These are phyloP conservation scores for Cinnamomum chago DNA, from an alignment of 164 flowering plant genomes.

Conservation along the genomic window DNA sequence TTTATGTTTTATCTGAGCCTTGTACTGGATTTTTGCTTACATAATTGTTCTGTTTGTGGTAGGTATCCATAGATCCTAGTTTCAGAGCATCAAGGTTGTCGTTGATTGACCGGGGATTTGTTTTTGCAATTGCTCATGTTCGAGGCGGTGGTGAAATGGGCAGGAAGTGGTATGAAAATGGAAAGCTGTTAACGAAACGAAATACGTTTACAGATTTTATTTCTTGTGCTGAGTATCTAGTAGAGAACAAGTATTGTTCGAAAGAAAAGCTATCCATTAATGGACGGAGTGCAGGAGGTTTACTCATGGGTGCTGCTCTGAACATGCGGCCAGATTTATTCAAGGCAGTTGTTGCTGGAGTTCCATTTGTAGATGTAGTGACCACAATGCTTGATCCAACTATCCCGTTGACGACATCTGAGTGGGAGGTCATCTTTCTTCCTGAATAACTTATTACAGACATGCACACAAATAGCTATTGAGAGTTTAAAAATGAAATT, in stretches of 20 bases:
- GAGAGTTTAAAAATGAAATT: neutral
- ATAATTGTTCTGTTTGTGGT: conserved; percentile 13
- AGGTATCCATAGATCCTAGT: conserved; percentile 70
- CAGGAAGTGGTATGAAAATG: conserved; percentile 94
- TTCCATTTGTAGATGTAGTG: conserved; percentile 91
- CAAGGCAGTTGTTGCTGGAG: conserved; percentile 82
- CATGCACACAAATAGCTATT: neutral
- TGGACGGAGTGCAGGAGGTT: conserved; percentile 96
- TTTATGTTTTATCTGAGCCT: neutral
- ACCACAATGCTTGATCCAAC: conserved; percentile 85
- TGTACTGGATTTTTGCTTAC: neutral
- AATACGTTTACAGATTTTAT: conserved; percentile 93
- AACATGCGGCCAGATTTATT: conserved; percentile 96
- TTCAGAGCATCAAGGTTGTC: conserved; percentile 75
- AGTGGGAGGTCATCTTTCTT: conserved; percentile 29
- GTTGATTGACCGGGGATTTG: conserved; percentile 79
- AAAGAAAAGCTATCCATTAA: conserved; percentile 80
- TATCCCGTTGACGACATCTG: conserved; percentile 32
- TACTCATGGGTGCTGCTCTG: conserved; percentile 87
- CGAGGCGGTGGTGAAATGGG: conserved; percentile 99
- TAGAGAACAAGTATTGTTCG: conserved; percentile 62
- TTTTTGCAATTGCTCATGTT: conserved; percentile 80
- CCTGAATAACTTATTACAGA: neutral
- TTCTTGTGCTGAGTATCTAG: conserved; percentile 69
- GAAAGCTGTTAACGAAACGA: conserved; percentile 77